These are phyloP conservation scores for Wallemia hederae DNA, from an alignment of 1,284 basidiomycete genomes.

Conservation along the genomic window DNA sequence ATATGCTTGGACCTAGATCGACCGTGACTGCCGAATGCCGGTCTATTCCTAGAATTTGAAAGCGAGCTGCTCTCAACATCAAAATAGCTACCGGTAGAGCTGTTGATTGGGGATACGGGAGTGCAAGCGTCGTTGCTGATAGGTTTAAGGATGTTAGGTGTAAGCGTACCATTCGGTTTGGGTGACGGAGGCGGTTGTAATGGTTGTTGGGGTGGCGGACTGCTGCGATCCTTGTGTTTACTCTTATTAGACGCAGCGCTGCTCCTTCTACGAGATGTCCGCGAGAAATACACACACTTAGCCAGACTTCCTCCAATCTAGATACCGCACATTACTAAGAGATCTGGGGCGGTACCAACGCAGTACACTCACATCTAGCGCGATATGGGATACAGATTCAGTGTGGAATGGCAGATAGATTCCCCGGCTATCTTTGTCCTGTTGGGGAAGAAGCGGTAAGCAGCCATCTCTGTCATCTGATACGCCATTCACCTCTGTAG, in stretches of 20 bases:
- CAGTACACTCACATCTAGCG: conserved; percentile 50
- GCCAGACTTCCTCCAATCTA: background rate
- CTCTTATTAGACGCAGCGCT: conserved; percentile 1
- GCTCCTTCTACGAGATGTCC: conserved; percentile 4
- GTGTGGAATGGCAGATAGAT: conserved; percentile 90
- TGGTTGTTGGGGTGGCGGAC: conserved; percentile 8
- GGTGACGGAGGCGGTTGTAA: conserved; percentile 18
- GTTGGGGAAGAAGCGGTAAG: conserved; percentile 1
- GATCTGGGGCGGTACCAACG: background rate
- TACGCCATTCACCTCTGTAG: background rate
- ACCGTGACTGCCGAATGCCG: conserved; percentile 21
- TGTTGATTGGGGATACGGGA: conserved; percentile 1
- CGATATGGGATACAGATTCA: conserved; percentile 84
- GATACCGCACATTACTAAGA: background rate
- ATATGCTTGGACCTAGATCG: conserved; percentile 45
- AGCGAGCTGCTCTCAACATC: background rate
- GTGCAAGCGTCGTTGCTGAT: conserved; percentile 3
- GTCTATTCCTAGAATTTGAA: conserved; percentile 3
- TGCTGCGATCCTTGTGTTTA: conserved; percentile 1
- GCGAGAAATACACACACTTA: conserved; percentile 1
- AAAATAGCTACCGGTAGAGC: background rate
- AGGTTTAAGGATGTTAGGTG: conserved; percentile 38
- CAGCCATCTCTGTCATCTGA: background rate
- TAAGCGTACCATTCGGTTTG: conserved; percentile 39
- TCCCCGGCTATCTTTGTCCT: conserved; percentile 41